Percentiles rank a stretch among this genome's conserved stretches.
Evolutionary conservation across 352 stramenopile species (phyloP).

Genomic region (Pythium periplocum): DNA sequence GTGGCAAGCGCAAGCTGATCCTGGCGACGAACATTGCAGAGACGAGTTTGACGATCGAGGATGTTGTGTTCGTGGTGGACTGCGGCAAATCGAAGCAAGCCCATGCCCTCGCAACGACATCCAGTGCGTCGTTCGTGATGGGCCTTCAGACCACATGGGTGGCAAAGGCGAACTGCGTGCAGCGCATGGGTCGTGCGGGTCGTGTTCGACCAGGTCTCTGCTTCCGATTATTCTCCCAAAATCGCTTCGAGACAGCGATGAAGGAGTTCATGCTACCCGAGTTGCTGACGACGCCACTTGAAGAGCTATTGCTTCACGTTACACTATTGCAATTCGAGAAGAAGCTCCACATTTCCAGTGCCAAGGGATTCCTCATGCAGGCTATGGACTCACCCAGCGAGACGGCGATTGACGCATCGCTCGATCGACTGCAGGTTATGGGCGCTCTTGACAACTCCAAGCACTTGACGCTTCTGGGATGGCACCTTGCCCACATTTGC

Average conservation of each 20-base stretch:
- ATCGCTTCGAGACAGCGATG: conserved; percentile 60
- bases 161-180: conserved; percentile 79
- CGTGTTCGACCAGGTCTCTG: conserved; percentile 92
- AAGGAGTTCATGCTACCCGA: conserved; percentile 75
- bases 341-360: conserved; percentile 61
- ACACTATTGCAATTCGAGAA: conserved; percentile 73
- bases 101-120: conserved; percentile 51
- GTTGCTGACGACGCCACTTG: conserved; percentile 61
- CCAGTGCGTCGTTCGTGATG: conserved; percentile 85
- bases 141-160: conserved; percentile 86
- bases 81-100: conserved; percentile 82
- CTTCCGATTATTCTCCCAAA: conserved; percentile 76
- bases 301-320: conserved; percentile 72
- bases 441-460: conserved; percentile 38
- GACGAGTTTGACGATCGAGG: conserved; percentile 95
- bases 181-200: conserved; percentile 91
- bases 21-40: conserved; percentile 96
- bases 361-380: conserved; percentile 85
- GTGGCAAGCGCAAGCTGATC: conserved; percentile 71
- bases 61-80: conserved; percentile 90
- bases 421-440: conserved; percentile 86
- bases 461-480: conserved; percentile 59
- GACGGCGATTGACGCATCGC: conserved; percentile 86
- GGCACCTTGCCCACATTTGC: conserved; percentile 70
- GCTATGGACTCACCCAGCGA: conserved; percentile 92